phyloP scores from a whole-genome alignment of 352 stramenopile genomes.

The Globisporangium megalacanthum region DNA sequence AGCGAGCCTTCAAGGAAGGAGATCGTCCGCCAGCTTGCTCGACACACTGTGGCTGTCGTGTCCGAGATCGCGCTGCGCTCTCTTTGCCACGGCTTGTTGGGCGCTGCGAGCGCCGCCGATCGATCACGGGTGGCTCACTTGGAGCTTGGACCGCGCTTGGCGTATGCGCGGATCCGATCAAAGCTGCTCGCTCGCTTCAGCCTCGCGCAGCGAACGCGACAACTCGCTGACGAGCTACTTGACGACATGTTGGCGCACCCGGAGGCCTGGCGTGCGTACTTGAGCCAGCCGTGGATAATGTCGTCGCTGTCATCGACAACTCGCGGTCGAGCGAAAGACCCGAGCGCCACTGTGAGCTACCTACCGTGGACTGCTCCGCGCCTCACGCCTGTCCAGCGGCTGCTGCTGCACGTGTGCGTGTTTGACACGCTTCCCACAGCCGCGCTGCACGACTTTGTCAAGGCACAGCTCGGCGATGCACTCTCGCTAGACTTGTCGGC shows the following conservation, averaged over 20 bases:
- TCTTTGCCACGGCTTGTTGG: too few relatives aligned
- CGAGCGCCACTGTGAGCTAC: neutral
- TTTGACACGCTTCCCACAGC: slow-evolving; percentile 19
- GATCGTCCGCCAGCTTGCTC: slow-evolving; percentile 2
- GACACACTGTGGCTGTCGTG: neutral
- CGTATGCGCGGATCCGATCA: slow-evolving; percentile 19
- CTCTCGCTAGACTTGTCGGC: slow-evolving; percentile 3
- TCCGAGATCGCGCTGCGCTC: neutral
- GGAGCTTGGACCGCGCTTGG: slow-evolving; percentile 4
- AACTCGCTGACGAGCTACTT: slow-evolving; percentile 10
- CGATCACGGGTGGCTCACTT: neutral
- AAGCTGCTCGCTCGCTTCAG: slow-evolving; percentile 13
- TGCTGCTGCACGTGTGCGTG: slow-evolving; percentile 27
- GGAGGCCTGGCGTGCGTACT: slow-evolving; percentile 22
- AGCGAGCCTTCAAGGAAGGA: neutral
- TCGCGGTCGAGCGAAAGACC: neutral
- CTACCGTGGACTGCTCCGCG: slow-evolving; percentile 21
- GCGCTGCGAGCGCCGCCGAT: too few relatives aligned
- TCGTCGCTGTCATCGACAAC: slow-evolving; percentile 1
- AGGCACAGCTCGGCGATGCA: slow-evolving; percentile 17
- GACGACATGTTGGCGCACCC: slow-evolving; percentile 26
- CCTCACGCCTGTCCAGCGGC: slow-evolving; percentile 20
- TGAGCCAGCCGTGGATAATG: slow-evolving; percentile 6
- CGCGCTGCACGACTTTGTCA: slow-evolving; percentile 22
- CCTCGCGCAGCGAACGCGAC: neutral